These are phyloP conservation scores for Linnemannia hyalina DNA, from an alignment of 192 early-diverging fungal genomes.

Conservation along the genomic window DNA sequence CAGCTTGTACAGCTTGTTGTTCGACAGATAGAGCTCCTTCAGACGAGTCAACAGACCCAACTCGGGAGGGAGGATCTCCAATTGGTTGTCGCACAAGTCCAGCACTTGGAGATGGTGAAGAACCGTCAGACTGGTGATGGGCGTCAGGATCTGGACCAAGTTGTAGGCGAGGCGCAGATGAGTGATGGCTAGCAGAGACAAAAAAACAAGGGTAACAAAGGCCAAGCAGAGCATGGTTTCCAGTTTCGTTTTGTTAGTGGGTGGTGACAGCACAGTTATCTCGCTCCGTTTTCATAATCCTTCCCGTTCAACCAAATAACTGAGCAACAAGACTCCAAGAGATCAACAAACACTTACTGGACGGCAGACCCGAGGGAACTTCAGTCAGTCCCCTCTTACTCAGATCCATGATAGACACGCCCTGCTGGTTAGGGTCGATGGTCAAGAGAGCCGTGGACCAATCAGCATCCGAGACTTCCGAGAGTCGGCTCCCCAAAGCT, in stretches of 20 bases:
- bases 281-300: neutral
- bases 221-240: neutral
- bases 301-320: neutral
- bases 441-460: constrained; percentile 22
- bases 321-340: neutral
- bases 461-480: constrained; percentile 40
- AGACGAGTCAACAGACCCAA: constrained; percentile 43
- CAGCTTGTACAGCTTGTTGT: constrained; percentile 50
- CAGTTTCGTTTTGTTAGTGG: neutral
- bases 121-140: constrained; percentile 27
- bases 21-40: constrained; percentile 48
- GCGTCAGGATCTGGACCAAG: constrained; percentile 26
- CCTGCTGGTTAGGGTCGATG: constrained; percentile 27
- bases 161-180: constrained; percentile 52
- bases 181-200: constrained; percentile 37
- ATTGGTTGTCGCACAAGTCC: constrained; percentile 56
- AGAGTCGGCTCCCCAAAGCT: constrained; percentile 17
- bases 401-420: constrained; percentile 42
- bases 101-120: constrained; percentile 46
- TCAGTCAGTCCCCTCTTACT: constrained; percentile 46
- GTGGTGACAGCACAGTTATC: neutral
- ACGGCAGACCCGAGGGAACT: constrained; percentile 30
- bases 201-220: neutral
- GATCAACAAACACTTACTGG: constrained; percentile 25
- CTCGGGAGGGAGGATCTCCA: constrained; percentile 53